These are phyloP conservation scores for Leucogyrophana mollusca DNA, from an alignment of 768 basidiomycete species.

Conservation along the genomic window DNA sequence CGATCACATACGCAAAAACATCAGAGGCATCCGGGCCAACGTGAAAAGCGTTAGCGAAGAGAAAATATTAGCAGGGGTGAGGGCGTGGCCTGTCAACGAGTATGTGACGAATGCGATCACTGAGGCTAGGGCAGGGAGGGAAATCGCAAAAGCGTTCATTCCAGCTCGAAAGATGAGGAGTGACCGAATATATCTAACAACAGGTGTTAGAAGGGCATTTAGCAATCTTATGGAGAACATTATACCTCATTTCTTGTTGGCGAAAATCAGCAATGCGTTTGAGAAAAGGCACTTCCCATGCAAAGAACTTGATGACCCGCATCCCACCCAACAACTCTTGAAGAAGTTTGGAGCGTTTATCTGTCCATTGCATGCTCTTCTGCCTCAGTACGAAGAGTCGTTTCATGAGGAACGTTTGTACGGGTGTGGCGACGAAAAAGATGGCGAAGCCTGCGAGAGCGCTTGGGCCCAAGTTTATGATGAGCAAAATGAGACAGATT, in stretches of 20 bases:
- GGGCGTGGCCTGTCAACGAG: conserved; percentile 63
- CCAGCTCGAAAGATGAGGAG: conserved; percentile 65
- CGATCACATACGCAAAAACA: conserved; percentile 53
- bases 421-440: conserved; percentile 70
- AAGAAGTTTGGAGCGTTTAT: conserved; percentile 84
- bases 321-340: conserved; percentile 90
- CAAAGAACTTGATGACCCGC: conserved; percentile 91
- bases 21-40: conserved; percentile 76
- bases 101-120: conserved; percentile 79
- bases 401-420: conserved; percentile 75
- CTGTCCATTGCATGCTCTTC: conserved; percentile 86
- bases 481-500: conserved; percentile 73
- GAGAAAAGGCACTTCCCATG: conserved; percentile 84
- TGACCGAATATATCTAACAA: conserved; percentile 57
- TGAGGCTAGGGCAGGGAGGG: conserved; percentile 76
- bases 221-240: background rate
- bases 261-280: conserved; percentile 70
- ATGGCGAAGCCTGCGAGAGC: conserved; percentile 56
- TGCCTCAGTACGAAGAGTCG: conserved; percentile 54
- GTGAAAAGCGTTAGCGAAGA: conserved; percentile 85
- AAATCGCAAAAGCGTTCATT: conserved; percentile 66
- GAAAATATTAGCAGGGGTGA: conserved; percentile 75
- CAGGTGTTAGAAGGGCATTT: background rate
- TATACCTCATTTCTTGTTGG: conserved; percentile 64
- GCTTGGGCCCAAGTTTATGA: conserved; percentile 67